Conservation (phyloP, 768 basidiomycete genomes). For the Suillus ampliporus region DNA sequence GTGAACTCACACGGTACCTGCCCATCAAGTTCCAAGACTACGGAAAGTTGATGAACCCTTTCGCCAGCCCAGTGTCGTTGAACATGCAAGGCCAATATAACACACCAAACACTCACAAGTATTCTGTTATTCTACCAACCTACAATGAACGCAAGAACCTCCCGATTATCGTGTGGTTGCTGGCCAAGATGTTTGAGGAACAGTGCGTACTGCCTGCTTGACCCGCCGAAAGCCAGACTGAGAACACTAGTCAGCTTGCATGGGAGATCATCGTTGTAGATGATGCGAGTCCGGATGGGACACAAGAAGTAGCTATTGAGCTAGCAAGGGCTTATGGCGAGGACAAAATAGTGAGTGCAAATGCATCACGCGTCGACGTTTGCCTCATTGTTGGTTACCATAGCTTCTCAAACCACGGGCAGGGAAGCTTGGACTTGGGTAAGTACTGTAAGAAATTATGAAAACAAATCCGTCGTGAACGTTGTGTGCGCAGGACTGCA, state of each 20-base stretch:
- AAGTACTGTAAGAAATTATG: constrained; percentile 22
- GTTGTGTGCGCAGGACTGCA: constrained; percentile 70
- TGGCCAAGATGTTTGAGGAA: constrained; percentile 77
- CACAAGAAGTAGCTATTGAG: constrained; percentile 85
- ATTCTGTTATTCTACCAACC: constrained; percentile 91
- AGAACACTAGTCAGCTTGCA: constrained; percentile 58
- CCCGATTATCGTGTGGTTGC: constrained; percentile 85
- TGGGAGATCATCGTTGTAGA: constrained; percentile 95
- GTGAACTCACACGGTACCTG: constrained; percentile 10
- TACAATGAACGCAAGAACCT: constrained; percentile 95
- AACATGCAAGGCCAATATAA: constrained; percentile 63
- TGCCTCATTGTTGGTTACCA: constrained; percentile 16
- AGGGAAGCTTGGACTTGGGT: constrained; percentile 93
- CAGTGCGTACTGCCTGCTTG: constrained; percentile 55
- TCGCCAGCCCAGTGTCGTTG: constrained; percentile 57
- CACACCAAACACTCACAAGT: constrained; percentile 66
- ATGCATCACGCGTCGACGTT: neutral
- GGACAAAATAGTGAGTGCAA: constrained; percentile 71
- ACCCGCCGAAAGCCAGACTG: constrained; percentile 13
- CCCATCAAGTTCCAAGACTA: constrained; percentile 5
- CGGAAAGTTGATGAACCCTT: constrained; percentile 61
- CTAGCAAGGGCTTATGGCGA: constrained; percentile 82
- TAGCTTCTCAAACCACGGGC: constrained; percentile 86
- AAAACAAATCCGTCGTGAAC: neutral
- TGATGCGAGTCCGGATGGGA: constrained; percentile 92